Evolutionary conservation across 1,284 basidiomycete species (phyloP).

Genomic region (Moesziomyces sp.): DNA sequence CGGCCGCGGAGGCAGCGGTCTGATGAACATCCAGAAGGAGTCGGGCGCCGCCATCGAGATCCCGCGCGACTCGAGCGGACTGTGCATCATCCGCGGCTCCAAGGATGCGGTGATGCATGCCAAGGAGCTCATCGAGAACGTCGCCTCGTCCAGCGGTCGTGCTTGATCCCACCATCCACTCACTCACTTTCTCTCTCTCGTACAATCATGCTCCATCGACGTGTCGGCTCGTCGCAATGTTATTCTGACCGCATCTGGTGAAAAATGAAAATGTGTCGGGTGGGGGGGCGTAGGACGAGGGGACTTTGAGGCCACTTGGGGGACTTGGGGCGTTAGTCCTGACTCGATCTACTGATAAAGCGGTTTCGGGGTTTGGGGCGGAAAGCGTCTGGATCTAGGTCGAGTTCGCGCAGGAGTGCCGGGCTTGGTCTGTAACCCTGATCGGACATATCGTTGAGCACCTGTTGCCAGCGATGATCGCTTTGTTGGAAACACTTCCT

Average conservation of each 20-base stretch:
- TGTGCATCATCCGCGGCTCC: slow-evolving; percentile 57
- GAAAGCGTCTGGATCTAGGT: slow-evolving; percentile 4
- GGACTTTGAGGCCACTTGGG: too few species aligned
- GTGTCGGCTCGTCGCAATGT: too few species aligned
- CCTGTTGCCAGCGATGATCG: slow-evolving; percentile 47
- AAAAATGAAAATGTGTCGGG: too few species aligned
- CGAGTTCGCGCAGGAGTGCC: slow-evolving; percentile 10
- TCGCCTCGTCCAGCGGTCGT: slow-evolving; percentile 31
- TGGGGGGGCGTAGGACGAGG: too few species aligned
- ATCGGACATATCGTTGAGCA: slow-evolving; percentile 53
- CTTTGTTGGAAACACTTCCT: slow-evolving; percentile 44
- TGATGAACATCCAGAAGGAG: slow-evolving; percentile 54
- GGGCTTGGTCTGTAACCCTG: slow-evolving; percentile 27
- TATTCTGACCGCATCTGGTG: background rate
- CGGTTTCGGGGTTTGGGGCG: background rate
- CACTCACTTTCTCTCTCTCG: background rate
- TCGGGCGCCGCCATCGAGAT: slow-evolving; percentile 58
- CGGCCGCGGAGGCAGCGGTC: slow-evolving; percentile 51
- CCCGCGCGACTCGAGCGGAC: slow-evolving; percentile 50
- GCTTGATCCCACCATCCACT: slow-evolving; percentile 1
- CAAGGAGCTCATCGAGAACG: slow-evolving; percentile 50
- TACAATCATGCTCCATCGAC: background rate
- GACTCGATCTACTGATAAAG: too few species aligned
- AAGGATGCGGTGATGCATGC: slow-evolving; percentile 55
- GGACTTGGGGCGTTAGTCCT: too few species aligned